Evolutionary conservation across 805 yeast species (phyloP).

Genomic region (Candida anglica): DNA sequence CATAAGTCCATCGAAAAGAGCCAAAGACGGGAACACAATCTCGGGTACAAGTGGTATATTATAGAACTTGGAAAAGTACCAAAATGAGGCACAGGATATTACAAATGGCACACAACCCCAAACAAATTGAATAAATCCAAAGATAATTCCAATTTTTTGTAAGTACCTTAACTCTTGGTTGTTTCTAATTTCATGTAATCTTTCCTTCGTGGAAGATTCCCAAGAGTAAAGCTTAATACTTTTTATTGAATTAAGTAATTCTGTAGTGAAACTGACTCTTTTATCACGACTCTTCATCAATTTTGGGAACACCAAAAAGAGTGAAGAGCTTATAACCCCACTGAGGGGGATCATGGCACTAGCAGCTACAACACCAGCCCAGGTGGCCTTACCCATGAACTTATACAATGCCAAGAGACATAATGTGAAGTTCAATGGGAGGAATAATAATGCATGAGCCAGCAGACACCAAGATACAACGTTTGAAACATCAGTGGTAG

Average conservation of each 20-base stretch:
- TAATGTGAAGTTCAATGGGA: slow-evolving; percentile 20
- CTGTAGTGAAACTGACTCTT: slow-evolving; percentile 33
- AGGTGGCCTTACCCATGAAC: slow-evolving; percentile 29
- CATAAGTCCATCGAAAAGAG: slow-evolving; percentile 31
- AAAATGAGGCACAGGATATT: slow-evolving; percentile 29
- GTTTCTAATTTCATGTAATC: slow-evolving; percentile 29
- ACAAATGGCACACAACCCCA: slow-evolving; percentile 37
- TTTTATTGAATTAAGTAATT: slow-evolving; percentile 34
- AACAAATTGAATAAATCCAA: slow-evolving; percentile 25
- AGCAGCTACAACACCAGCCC: slow-evolving; percentile 32
- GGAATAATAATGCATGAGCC: slow-evolving; percentile 16
- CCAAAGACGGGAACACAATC: slow-evolving; percentile 35
- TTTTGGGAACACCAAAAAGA: slow-evolving; percentile 18
- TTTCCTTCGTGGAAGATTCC: slow-evolving; percentile 37
- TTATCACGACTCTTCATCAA: slow-evolving; percentile 33
- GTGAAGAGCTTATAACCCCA: slow-evolving; percentile 19
- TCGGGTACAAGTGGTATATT: slow-evolving; percentile 29
- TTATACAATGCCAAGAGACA: slow-evolving; percentile 29
- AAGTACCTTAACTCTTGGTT: slow-evolving; percentile 26
- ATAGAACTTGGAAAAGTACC: slow-evolving; percentile 19
- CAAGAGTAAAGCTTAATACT: slow-evolving; percentile 39
- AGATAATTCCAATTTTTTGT: slow-evolving; percentile 27
- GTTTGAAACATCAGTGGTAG: slow-evolving; percentile 24
- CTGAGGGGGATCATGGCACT: slow-evolving; percentile 28
- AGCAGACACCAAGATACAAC: slow-evolving; percentile 12